These are phyloP conservation scores for Alternaria atra DNA, from an alignment of 2,329 filamentous ascomycete species.

Conservation along the genomic window DNA sequence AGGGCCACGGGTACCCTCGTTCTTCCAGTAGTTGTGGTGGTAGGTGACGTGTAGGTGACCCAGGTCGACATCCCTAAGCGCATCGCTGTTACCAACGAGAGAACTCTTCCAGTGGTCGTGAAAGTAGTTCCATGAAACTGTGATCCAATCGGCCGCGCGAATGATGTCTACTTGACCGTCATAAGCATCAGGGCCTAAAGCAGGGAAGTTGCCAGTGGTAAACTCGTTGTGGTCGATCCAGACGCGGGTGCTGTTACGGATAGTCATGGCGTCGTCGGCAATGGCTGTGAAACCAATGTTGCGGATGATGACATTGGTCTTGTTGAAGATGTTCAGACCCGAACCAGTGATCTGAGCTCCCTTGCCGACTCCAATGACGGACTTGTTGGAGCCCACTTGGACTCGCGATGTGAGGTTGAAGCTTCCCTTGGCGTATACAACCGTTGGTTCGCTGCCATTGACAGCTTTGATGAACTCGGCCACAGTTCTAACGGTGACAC, in stretches of 20 bases:
- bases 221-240: slow-evolving; percentile 75
- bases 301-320: slow-evolving; percentile 69
- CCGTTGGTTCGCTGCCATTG: slow-evolving; percentile 37
- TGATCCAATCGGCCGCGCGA: slow-evolving; percentile 70
- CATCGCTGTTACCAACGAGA: slow-evolving; percentile 68
- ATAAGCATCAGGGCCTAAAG: slow-evolving; percentile 70
- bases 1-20: slow-evolving; percentile 70
- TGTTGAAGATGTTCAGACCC: slow-evolving; percentile 63
- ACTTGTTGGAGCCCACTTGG: slow-evolving; percentile 57
- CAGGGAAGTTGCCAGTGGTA: slow-evolving; percentile 62
- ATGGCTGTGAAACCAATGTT: slow-evolving; percentile 70
- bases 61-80: slow-evolving; percentile 64
- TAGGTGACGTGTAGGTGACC: slow-evolving; percentile 72
- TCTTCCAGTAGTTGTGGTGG: slow-evolving; percentile 72
- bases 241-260: slow-evolving; percentile 65
- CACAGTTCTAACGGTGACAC: slow-evolving; percentile 40
- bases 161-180: slow-evolving; percentile 72
- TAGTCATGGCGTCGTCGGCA: slow-evolving; percentile 67
- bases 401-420: slow-evolving; percentile 56
- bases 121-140: slow-evolving; percentile 61
- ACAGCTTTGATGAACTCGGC: slow-evolving; percentile 40
- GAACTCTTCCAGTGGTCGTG: slow-evolving; percentile 71
- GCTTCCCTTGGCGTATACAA: slow-evolving; percentile 56
- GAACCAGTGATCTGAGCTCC: slow-evolving; percentile 54
- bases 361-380: slow-evolving; percentile 51